These are phyloP conservation scores for Omphalotus olearius DNA, from an alignment of 1,284 basidiomycete species.

Conservation along the genomic window DNA sequence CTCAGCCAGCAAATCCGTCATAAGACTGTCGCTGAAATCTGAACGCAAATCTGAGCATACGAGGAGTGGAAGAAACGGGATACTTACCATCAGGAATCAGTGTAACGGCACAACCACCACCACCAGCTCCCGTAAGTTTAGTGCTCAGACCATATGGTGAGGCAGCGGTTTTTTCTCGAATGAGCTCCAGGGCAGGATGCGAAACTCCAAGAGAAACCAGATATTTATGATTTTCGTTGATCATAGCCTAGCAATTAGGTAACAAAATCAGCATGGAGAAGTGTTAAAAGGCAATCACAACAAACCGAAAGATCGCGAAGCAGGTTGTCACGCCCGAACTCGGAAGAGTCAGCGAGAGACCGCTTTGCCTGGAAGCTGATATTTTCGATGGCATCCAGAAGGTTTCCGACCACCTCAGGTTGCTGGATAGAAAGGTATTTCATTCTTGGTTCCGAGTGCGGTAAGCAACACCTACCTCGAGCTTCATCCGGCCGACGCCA, in stretches of 20 bases:
- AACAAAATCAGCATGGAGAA: not conserved
- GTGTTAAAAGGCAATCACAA: conserved; percentile 11
- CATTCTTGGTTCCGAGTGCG: not conserved
- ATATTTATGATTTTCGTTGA: conserved; percentile 86
- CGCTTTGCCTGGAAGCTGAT: conserved; percentile 80
- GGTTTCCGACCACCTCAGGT: conserved; percentile 71
- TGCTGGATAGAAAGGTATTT: conserved; percentile 43
- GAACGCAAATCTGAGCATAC: conserved; percentile 10
- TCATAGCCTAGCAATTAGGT: conserved; percentile 52
- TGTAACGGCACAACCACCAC: conserved; percentile 96
- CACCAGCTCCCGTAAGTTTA: conserved; percentile 99
- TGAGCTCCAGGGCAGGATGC: conserved; percentile 84
- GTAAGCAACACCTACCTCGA: conserved; percentile 41
- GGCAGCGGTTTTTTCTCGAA: conserved; percentile 65
- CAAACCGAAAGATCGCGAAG: conserved; percentile 59
- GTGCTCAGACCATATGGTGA: conserved; percentile 75
- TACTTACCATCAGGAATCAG: conserved; percentile 83
- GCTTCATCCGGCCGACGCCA: conserved; percentile 75
- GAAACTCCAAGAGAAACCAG: conserved; percentile 91
- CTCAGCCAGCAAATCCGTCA: conserved; percentile 54
- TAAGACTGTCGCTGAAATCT: conserved; percentile 62
- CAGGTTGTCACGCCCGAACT: conserved; percentile 59
- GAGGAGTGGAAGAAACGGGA: conserved; percentile 1
- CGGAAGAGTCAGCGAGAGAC: conserved; percentile 65
- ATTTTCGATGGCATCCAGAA: conserved; percentile 75